Evolutionary conservation across 306 rosid genomes (phyloP).

Genomic region (Medicago arabica): DNA sequence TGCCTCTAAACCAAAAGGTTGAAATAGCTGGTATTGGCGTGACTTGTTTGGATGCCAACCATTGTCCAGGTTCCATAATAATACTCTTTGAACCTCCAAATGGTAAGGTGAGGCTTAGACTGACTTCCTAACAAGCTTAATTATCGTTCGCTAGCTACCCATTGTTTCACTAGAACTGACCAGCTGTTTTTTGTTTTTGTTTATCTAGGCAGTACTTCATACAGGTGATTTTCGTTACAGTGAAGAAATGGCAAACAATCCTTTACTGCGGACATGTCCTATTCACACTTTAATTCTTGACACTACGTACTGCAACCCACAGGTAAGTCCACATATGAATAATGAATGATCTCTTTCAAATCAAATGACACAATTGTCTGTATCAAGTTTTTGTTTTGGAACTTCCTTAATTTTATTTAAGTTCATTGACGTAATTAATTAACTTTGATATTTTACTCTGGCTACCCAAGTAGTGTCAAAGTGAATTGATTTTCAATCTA

Average conservation of each 20-base stretch:
- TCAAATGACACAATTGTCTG: constrained; percentile 15
- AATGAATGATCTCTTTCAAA: constrained; percentile 29
- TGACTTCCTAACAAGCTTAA: constrained; percentile 39
- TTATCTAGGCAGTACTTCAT: constrained; percentile 78
- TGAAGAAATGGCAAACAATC: constrained; percentile 62
- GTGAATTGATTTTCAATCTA: constrained; percentile 35
- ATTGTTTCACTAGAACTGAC: constrained; percentile 26
- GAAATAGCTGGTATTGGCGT: constrained; percentile 75
- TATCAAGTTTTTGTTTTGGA: neutral
- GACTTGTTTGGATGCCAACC: constrained; percentile 97
- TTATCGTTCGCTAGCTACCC: constrained; percentile 11
- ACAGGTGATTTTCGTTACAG: constrained; percentile 92
- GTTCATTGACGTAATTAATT: neutral
- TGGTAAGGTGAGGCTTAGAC: constrained; percentile 77
- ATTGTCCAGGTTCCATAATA: constrained; percentile 90
- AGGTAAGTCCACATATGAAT: constrained; percentile 60
- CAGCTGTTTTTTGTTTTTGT: constrained; percentile 26
- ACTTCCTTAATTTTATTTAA: constrained; percentile 1
- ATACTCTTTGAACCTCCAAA: constrained; percentile 90
- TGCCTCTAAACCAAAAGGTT: constrained; percentile 73
- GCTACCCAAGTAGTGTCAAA: constrained; percentile 7
- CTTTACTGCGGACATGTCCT: constrained; percentile 55
- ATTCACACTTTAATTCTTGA: constrained; percentile 85
- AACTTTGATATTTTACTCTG: neutral
- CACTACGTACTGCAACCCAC: constrained; percentile 91